Percentiles rank a stretch among this genome's conserved stretches.
Conservation (phyloP, 257 asterid species). For the Jasminum sambac region DNA sequence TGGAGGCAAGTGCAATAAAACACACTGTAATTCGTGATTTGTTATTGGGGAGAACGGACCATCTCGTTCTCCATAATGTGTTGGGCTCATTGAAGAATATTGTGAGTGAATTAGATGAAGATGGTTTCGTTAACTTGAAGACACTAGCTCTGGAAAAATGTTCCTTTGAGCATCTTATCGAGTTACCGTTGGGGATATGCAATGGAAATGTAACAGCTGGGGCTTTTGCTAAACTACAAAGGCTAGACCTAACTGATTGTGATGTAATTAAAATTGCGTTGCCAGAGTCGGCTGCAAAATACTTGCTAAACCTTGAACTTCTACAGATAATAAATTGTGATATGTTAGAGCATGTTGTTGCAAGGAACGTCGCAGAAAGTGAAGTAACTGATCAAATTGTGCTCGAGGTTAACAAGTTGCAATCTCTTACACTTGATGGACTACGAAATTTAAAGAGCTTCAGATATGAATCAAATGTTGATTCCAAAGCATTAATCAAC, state of each 20-base stretch:
- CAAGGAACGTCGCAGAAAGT: too few relatives aligned
- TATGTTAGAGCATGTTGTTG: too few relatives aligned
- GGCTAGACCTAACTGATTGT: background rate
- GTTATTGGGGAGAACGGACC: too few relatives aligned
- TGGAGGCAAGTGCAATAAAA: too few relatives aligned
- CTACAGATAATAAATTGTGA: background rate
- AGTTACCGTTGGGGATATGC: too few relatives aligned
- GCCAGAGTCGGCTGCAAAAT: background rate
- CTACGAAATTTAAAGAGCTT: background rate
- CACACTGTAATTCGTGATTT: too few relatives aligned
- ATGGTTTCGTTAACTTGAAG: too few relatives aligned
- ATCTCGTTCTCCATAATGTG: too few relatives aligned
- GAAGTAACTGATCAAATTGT: too few relatives aligned
- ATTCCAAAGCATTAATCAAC: background rate
- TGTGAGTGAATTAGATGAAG: background rate
- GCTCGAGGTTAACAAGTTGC: background rate
- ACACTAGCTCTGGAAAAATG: too few relatives aligned
- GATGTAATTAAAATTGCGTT: background rate
- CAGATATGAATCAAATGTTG: background rate
- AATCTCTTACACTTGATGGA: background rate
- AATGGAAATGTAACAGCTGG: background rate
- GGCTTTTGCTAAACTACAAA: too few relatives aligned
- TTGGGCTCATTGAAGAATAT: background rate
- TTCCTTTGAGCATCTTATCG: too few relatives aligned
- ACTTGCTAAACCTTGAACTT: conserved; percentile 4